Evolutionary conservation across 2,329 filamentous ascomycete genomes (phyloP), one percentile per base, ranked within the genome.

Genomic region (Ophiostoma quercus): DNA sequence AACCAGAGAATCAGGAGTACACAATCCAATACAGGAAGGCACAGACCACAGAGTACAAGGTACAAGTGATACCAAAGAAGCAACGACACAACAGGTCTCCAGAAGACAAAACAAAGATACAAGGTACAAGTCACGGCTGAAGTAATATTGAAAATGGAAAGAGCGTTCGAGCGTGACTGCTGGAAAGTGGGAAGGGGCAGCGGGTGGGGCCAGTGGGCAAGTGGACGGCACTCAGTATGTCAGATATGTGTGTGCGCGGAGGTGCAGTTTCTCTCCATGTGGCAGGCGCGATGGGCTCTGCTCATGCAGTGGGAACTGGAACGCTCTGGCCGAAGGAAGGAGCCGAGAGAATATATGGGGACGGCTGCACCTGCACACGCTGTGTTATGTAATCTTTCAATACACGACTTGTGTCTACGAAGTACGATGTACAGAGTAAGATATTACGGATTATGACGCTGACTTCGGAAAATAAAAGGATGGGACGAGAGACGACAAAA

Each of bases 151-250:
- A 41, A 65, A 65, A 65, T 65, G 60, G 60, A 63, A 66, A 57
- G 39, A 51, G 67, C 16, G 43, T 47, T 47, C 16, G 43, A 7
- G 43, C 34, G 34, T 60, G 65, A 8, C 16, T 47, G 66, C 41
- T 60, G 68, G 68, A 69, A 71, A 69, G 66, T 71, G 43, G 70
- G 66, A 71, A 71, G 70, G 70, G 66, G 66, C 68, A 32, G 16
- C 43, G 66, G 34, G 68, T 71, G 70, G 70, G 66, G 70, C 68
- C 22, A 32, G 25, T 34, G 14, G 57, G 12, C 57, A 32, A 6
- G 57, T 37, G 66, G 65, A 41, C 11, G 39, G 43, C 1, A 19
- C 39, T 29, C 25, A 47, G 41, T 47, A 47, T 32, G 65, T 32
- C 39, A 68, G 51, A 51, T 54, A 62, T 67, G 67, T 51, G 63